Evolutionary conservation across 495 filamentous ascomycete genomes (phyloP), one percentile per base, ranked within the genome.

Genomic region (Podospora pseudocomata): DNA sequence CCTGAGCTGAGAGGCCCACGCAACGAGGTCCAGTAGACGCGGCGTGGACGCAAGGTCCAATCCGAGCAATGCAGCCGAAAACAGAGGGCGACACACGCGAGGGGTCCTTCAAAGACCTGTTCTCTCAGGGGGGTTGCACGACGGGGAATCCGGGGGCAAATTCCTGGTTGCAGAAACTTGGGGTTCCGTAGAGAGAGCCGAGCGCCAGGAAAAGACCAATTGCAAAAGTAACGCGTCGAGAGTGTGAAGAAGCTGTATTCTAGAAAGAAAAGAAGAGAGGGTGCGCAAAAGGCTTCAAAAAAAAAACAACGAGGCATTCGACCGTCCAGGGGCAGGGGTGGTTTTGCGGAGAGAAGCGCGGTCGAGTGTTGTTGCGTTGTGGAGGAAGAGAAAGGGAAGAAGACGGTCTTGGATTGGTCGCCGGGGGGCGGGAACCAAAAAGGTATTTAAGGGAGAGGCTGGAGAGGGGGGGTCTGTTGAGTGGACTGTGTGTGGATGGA

Each of bases 381-480:
- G 64, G 64, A 66, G 57, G 60, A 44, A 26, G 18, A 58, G 65
- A 67, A 66, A 64, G 56, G 54, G 57, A 68, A 55, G 26, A 49
- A 49, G 39, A 49, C 39, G 5, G 39, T 49, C 39, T 49, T 23
- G 59, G 49, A 63, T 56, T 65, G 59, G 53, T 34, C 49, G 57
- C 32, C 16, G 30, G 54, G 54, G 64, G 65, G 68, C 49, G 61
- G 56, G 26, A 30, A 60, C 4, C 60, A 28, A n/a, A n/a, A 56
- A 44, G 26, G 68, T 67, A 67, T 70, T 70, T 67, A 66, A 67
- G 49, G 65, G 61, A 67, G 65, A 53, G 63, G 28, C 57, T 28
- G 56, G 60, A 19, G 20, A 0, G 23, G 23, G 18, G 63, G 58
- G 27, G 53, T 15, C 23, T 49, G 39, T 19, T 58, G 55, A 58